Conservation (phyloP, 2,329 filamentous ascomycete genomes). For the Cucurbitaria berberidis region DNA sequence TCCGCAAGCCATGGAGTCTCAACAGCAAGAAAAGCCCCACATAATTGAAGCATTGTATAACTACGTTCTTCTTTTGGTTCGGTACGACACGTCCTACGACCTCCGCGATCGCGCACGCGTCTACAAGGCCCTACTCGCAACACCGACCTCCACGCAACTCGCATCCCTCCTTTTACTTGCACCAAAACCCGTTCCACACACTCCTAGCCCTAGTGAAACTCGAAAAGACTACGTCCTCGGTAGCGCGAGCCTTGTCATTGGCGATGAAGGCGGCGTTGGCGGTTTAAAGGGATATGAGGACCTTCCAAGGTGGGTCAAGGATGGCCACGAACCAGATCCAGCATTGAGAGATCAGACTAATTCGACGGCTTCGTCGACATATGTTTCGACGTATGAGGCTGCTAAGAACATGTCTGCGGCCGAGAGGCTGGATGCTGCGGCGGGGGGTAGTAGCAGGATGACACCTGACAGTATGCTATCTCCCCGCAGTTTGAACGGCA, state of each 20-base stretch:
- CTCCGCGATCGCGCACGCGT: constrained; percentile 88
- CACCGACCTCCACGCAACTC: constrained; percentile 77
- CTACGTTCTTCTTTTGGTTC: constrained; percentile 81
- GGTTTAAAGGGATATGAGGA: constrained; percentile 77
- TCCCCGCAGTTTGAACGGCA: constrained; percentile 59
- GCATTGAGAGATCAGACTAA: constrained; percentile 66
- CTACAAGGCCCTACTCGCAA: constrained; percentile 81
- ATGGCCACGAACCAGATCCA: constrained; percentile 79
- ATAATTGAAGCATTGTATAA: constrained; percentile 80
- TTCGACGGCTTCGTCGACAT: constrained; percentile 36
- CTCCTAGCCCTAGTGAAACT: constrained; percentile 85
- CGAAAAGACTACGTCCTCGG: constrained; percentile 80
- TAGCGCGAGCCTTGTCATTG: constrained; percentile 83
- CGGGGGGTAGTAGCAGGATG: constrained; percentile 45
- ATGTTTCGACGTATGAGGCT: constrained; percentile 39
- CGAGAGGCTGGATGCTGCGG: constrained; percentile 67
- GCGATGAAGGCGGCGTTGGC: constrained; percentile 73
- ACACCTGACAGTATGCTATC: constrained; percentile 44
- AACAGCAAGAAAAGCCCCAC: constrained; percentile 59
- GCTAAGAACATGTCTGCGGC: constrained; percentile 61
- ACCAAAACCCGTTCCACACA: constrained; percentile 91
- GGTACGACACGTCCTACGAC: constrained; percentile 95
- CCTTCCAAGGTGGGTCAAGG: constrained; percentile 83
- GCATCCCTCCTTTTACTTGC: constrained; percentile 90
- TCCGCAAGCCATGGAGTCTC: constrained; percentile 15